Base-by-base conservation (phyloP, 1,284 basidiomycete species). In the Rhizoctonia solani region DNA sequence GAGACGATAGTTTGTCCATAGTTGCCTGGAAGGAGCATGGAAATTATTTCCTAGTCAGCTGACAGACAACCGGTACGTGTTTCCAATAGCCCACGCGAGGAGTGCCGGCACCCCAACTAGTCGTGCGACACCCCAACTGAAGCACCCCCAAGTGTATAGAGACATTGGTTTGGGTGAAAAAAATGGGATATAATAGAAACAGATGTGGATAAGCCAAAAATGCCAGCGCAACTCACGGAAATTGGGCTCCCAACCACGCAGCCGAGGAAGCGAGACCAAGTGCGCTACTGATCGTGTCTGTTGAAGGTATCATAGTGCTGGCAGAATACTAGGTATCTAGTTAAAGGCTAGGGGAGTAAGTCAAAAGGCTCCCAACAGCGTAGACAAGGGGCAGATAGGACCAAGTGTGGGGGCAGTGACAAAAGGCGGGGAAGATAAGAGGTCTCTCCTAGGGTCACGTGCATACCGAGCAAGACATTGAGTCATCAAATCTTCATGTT, bases 171-270 rank as follows among this genome's bases (percentile, higher is more conserved):
- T n/a, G n/a, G n/a, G n/a, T n/a, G 19, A 39, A 16, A 39, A 39
- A 8, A 16, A 16, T 39, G 37, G 37, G 16, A 39, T 39, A 39
- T 39, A 39, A 39, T 39, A 39, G 8, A 39, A 8, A 39, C 16
- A 39, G 16, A 16, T n/a, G n/a, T n/a, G n/a, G n/a, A n/a, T n/a
- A 68, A 47, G 32, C 49, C 11, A 41, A 11, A 21, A 52, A 44
- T 25, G 46, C 27, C 41, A 56, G n/a, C 44, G 50, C 50, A 54
- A 86, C 92, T 82, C 75, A 93, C 91, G 94, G 94, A 72, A 94
- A 87, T 76, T 96, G 94, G 2, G 94, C 95, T 39, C 90, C 87
- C 1, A 96, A 79, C 94, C 94, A 97, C 77, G 85, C 92, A n/a
- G 76, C 81, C 71, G 96, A 93, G 46, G 90, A 93, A 5, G 81